phyloP scores from a whole-genome alignment of 345 rosid species.

The Populus simonii region DNA sequence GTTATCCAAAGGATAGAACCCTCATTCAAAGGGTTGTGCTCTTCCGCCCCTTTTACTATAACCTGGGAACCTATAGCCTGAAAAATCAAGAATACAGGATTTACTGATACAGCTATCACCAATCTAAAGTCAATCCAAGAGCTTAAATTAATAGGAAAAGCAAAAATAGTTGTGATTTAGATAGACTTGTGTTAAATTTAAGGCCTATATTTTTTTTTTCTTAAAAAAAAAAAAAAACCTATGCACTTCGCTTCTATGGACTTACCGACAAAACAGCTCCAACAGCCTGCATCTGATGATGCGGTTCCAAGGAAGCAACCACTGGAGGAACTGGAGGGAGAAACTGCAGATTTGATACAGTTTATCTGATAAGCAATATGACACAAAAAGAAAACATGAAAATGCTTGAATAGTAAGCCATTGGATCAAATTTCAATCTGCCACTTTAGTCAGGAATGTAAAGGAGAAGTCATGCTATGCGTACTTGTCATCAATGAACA shows the following conservation, averaged over 20 bases:
- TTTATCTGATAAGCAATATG: neutral
- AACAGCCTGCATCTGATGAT: conserved; percentile 72
- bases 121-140: neutral
- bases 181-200: neutral
- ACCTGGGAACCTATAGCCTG: conserved; percentile 75
- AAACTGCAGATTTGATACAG: conserved; percentile 36
- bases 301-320: conserved; percentile 49
- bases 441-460: neutral
- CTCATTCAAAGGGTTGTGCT: conserved; percentile 79
- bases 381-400: neutral
- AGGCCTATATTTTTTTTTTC: too few species aligned
- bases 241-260: neutral
- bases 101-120: neutral
- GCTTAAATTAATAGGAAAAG: neutral
- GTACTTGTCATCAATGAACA: neutral
- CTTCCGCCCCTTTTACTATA: conserved; percentile 76
- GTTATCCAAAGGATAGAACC: conserved; percentile 89
- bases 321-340: conserved; percentile 86
- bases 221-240: too few species aligned
- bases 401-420: neutral
- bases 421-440: neutral
- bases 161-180: neutral
- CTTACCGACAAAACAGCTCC: conserved; percentile 86
- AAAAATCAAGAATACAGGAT: neutral
- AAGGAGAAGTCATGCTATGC: neutral